Base-by-base conservation (phyloP, 2,329 filamentous ascomycete species). In the Scedosporium aurantiacum region DNA sequence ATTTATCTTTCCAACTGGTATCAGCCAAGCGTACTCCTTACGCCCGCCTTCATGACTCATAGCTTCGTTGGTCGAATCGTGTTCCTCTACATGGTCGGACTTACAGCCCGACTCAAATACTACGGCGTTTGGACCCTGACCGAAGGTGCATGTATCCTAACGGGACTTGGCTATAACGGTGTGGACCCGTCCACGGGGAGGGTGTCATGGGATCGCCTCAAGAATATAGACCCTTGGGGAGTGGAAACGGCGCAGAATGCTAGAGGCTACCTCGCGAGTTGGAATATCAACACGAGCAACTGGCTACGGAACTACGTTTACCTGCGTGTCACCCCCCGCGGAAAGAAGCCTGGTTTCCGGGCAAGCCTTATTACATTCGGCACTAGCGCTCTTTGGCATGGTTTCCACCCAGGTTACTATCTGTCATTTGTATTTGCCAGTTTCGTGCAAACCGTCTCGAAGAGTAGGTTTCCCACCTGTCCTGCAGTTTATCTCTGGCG, bases 201-300 rank as follows among this genome's bases (percentile, higher is more conserved):
- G 70, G 87, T 95, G 1, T 89, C 87, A 63, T 99, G 94, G 77
- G 87, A 96, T 70, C 86, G 93, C 28, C 78, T 97, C 18, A 88
- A 90, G 67, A 99, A 99, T 70, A 90, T 99, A 66, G 86, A 89
- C 66, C 89, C 94, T 0, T 87, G 86, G 81, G 85, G 83, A 2
- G 89, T 99, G 28, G 94, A 99, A 75, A 80, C 85, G 0, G 94
- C 93, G 1, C 92, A 97, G 74, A 99, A 97, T 72, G 89, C 90
- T n/a, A 86, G 93, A 60, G 91, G 85, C 1, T 97, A 94, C 68
- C 81, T 99, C 2, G 93, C 87, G 57, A 89, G 85, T 69, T 99
- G 94, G 94, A 99, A 99, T 73, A 96, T 97, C 78, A 97, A 97
- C 74, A 99, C 94, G 12, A 99, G 97, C 73, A 85, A 90, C 69